Conservation (phyloP, 805 yeast genomes). For the Saccharomycopsis guyanensis region DNA sequence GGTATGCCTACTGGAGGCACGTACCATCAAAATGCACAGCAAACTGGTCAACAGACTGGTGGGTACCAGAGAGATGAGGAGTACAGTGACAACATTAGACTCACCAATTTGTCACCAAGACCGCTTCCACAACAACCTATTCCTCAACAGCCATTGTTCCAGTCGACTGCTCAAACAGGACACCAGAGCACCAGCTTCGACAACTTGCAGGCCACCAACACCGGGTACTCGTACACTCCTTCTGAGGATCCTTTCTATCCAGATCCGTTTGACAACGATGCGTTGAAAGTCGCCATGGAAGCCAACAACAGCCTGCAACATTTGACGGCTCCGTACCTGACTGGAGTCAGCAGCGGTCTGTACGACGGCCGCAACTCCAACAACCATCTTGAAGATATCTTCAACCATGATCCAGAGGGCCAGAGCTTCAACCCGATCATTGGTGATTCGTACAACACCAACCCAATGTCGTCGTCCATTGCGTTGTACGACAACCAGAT, state of each 20-base stretch:
- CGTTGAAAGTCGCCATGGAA: conserved; percentile 7
- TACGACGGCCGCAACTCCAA: conserved; percentile 1
- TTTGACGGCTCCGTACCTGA: neutral
- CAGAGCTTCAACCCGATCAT: conserved; percentile 3
- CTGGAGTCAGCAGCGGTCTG: neutral
- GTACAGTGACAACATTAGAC: neutral
- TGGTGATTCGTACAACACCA: conserved; percentile 19
- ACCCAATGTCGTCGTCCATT: conserved; percentile 8
- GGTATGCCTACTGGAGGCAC: neutral
- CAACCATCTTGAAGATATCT: neutral
- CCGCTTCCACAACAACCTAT: neutral
- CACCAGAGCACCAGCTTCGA: neutral
- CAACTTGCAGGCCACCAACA: neutral
- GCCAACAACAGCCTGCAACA: conserved; percentile 4
- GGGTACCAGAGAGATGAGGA: neutral
- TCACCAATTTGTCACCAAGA: neutral
- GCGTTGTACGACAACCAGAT: conserved; percentile 17
- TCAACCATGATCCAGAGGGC: conserved; percentile 2
- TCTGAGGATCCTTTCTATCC: conserved; percentile 5
- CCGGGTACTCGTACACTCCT: neutral
- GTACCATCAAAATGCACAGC: neutral
- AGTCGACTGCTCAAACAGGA: neutral
- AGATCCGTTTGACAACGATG: conserved; percentile 4
- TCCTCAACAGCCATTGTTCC: neutral
- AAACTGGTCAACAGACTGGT: neutral